A percentile compares a stretch with the other conserved stretches of the same genome.
Conservation (phyloP, 1,139 yeast genomes). For the Hemisphaericaspora xylofermentans region DNA sequence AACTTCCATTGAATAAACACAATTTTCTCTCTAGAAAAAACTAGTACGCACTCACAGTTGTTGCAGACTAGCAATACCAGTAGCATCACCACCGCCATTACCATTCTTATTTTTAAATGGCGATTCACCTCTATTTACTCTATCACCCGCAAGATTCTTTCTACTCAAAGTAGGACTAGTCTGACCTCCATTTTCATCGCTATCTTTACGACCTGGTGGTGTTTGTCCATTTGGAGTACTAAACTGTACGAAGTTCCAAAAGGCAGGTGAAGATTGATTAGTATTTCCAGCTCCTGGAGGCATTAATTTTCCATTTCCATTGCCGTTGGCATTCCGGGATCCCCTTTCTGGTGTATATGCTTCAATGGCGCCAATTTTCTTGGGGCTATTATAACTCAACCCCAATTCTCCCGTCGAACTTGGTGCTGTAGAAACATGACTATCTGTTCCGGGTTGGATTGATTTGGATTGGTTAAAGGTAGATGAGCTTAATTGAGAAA, state of each 20-base stretch:
- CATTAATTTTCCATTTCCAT: slow-evolving; percentile 17
- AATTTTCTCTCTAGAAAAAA: not conserved
- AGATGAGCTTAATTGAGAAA: slow-evolving; percentile 3
- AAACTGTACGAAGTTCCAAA: slow-evolving; percentile 78
- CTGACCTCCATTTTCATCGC: slow-evolving; percentile 38
- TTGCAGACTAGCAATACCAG: not conserved
- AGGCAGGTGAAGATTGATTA: slow-evolving; percentile 65
- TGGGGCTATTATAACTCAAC: slow-evolving; percentile 48
- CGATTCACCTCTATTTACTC: slow-evolving; percentile 7
- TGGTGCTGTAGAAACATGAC: slow-evolving; percentile 1
- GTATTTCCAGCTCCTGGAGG: slow-evolving; percentile 14
- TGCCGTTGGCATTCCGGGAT: slow-evolving; percentile 24
- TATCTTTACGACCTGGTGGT: slow-evolving; percentile 36
- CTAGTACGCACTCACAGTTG: not conserved
- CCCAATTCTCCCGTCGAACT: slow-evolving; percentile 27
- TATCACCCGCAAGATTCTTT: slow-evolving; percentile 17
- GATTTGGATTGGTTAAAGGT: not conserved
- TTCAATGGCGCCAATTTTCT: slow-evolving; percentile 64
- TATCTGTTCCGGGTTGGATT: slow-evolving; percentile 2
- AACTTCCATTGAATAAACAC: not conserved
- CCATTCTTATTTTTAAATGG: slow-evolving; percentile 6
- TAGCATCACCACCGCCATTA: slow-evolving; percentile 2
- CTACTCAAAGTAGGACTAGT: slow-evolving; percentile 43
- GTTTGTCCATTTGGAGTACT: slow-evolving; percentile 63
- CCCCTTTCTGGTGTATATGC: slow-evolving; percentile 86